Evolutionary conservation across 2,329 filamentous ascomycete species (phyloP), one percentile per base, ranked within the genome.

Genomic region (Lasiodiplodia gonubiensis): DNA sequence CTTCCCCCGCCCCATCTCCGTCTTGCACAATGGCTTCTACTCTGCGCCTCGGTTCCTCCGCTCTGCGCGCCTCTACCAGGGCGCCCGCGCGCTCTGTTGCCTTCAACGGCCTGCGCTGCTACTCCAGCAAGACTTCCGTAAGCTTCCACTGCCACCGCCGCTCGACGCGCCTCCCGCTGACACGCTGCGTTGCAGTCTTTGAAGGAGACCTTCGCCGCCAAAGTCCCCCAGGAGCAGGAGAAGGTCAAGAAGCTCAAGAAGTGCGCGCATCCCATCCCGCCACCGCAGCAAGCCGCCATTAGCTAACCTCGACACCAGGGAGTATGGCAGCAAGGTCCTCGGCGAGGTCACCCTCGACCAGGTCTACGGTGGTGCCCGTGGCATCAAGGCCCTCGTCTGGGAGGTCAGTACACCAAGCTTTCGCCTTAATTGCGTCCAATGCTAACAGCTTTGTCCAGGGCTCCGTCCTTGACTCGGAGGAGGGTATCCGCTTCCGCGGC

Each of bases 261-360:
- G 93, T 97, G 86, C 81, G 90, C 83, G 73, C 70, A 25, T 25
- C 42, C 39, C 30, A 55, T 21, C 35, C 27, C 51, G 70, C 68
- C 67, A n/a, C 51, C 61, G 46, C 21, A 39, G 68, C 39, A 68
- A 61, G 57, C 57, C 67, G 37, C 70, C 69, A 66, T 65, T 61
- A 68, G 70, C 72, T 79, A 70, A 77, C 76, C 52, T 73, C 68
- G 69, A 72, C 73, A 68, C 67, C 74, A 97, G 93, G 85, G 94
- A 97, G 80, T 89, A 96, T 82, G 95, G 95, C 81, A 92, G 87
- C 87, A 98, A 94, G 86, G 92, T 98, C 77, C 81, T 99, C 75
- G 94, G 95, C 82, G 93, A 98, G 88, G 93, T 99, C 81, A 99
- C 95, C 70, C 92, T 99, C 73, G 95, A 98, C 87, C 95, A 99